Evolutionary conservation across 768 basidiomycete species (phyloP).

Genomic region (Serendipita sp.): DNA sequence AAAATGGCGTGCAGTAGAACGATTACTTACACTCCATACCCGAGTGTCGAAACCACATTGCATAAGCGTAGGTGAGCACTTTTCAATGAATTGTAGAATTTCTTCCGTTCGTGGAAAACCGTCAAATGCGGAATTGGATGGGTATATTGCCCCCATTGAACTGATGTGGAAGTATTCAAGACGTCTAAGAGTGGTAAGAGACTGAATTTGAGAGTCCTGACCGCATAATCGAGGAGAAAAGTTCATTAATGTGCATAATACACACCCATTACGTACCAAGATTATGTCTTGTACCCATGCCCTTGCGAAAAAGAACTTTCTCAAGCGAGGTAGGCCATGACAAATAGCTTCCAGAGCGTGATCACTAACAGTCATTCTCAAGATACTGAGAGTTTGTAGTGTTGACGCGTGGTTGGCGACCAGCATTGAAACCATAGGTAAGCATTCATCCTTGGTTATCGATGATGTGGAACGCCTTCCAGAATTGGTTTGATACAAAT

Average conservation of each 20-base stretch:
- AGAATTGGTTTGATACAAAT: conserved; percentile 28
- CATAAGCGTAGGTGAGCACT: conserved; percentile 34
- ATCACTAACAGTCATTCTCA: conserved; percentile 41
- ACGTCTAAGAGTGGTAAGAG: not conserved
- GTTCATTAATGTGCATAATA: no score
- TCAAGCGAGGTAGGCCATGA: conserved; percentile 34
- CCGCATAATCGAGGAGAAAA: no score
- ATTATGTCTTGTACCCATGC: no score
- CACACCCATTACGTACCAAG: no score
- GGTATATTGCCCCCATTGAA: not conserved
- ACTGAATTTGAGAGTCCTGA: not conserved
- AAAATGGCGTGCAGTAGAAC: not conserved
- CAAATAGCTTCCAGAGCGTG: conserved; percentile 39
- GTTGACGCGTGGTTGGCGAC: conserved; percentile 33
- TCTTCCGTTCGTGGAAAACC: conserved; percentile 7
- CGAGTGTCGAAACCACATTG: conserved; percentile 53
- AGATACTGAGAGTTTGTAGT: conserved; percentile 42
- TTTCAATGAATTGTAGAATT: conserved; percentile 29
- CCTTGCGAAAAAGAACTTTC: conserved; percentile 37
- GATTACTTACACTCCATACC: conserved; percentile 46
- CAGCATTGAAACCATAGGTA: conserved; percentile 30
- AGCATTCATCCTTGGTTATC: not conserved
- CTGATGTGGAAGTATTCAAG: conserved; percentile 5
- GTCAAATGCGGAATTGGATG: not conserved
- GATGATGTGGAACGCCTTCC: not conserved